Percentiles rank a stretch among this genome's conserved stretches.
These are phyloP conservation scores for Glonium stellatum DNA, from an alignment of 495 filamentous ascomycete genomes.

Conservation along the genomic window DNA sequence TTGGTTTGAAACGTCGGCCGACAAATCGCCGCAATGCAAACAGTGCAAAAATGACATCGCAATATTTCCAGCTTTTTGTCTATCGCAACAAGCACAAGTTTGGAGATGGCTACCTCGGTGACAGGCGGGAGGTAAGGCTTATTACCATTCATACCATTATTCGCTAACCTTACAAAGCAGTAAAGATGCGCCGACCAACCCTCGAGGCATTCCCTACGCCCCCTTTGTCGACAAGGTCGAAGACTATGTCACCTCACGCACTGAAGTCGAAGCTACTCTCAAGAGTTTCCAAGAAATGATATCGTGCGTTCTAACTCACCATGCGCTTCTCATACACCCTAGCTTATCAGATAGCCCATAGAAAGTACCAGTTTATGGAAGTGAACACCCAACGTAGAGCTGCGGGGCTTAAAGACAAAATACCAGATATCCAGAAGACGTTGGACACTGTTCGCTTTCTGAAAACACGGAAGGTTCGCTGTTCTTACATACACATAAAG, in stretches of 20 bases:
- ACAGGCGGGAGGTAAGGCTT: slow-evolving; percentile 13
- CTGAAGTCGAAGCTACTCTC: slow-evolving; percentile 82
- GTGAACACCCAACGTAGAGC: slow-evolving; percentile 78
- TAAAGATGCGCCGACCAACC: slow-evolving; percentile 64
- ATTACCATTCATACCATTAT: neutral
- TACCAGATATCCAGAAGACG: slow-evolving; percentile 97
- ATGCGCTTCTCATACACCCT: neutral
- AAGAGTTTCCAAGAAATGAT: slow-evolving; percentile 99
- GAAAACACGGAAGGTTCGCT: slow-evolving; percentile 54
- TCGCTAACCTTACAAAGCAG: slow-evolving; percentile 21
- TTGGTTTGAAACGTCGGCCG: neutral
- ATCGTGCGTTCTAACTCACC: slow-evolving; percentile 49
- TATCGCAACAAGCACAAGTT: neutral
- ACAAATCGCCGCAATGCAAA: slow-evolving; percentile 7
- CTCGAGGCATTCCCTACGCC: slow-evolving; percentile 86
- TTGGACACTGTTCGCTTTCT: slow-evolving; percentile 86
- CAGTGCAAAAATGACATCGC: slow-evolving; percentile 15
- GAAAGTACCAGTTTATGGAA: slow-evolving; percentile 99
- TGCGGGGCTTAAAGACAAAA: slow-evolving; percentile 82
- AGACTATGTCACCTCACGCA: slow-evolving; percentile 82
- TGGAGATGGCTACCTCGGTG: slow-evolving; percentile 13
- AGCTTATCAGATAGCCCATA: slow-evolving; percentile 28
- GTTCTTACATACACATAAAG: slow-evolving; percentile 9
- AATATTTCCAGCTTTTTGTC: slow-evolving; percentile 1
- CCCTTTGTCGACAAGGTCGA: slow-evolving; percentile 95